Conservation (phyloP, 2,329 filamentous ascomycete species). For the Graphiopsis chlorocephala region DNA sequence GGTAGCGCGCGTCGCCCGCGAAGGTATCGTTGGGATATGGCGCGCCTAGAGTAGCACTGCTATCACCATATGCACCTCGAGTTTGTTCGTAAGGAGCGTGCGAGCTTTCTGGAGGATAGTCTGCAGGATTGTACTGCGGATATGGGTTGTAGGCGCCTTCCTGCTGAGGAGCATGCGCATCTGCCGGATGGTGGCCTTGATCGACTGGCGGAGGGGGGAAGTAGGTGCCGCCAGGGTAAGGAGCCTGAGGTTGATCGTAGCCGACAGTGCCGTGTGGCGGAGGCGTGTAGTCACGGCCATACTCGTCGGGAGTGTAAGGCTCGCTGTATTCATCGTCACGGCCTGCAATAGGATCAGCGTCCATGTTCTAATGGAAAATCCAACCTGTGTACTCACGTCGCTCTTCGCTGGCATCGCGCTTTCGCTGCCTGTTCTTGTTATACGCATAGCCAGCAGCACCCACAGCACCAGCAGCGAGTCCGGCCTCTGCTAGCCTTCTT, state of each 20-base stretch:
- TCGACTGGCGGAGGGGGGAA: conserved; percentile 48
- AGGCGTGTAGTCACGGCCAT: conserved; percentile 28
- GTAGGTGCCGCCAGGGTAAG: conserved; percentile 46
- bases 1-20: conserved; percentile 31
- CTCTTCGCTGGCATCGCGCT: conserved; percentile 40
- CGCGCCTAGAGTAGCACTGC: conserved; percentile 28
- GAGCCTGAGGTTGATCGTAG: conserved; percentile 25
- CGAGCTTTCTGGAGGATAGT: conserved; percentile 40
- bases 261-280: conserved; percentile 35
- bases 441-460: conserved; percentile 59
- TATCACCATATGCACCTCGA: conserved; percentile 32
- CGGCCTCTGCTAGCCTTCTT: conserved; percentile 45
- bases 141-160: conserved; percentile 23
- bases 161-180: conserved; percentile 19
- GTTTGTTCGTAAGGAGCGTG: conserved; percentile 28
- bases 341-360: conserved; percentile 14
- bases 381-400: background rate
- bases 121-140: conserved; percentile 44
- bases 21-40: conserved; percentile 33
- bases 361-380: background rate
- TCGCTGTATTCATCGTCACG: conserved; percentile 27
- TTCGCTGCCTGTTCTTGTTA: conserved; percentile 55
- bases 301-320: conserved; percentile 27
- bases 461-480: conserved; percentile 56
- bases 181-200: conserved; percentile 27